These are phyloP conservation scores for Pleurotus djamor DNA, from an alignment of 768 basidiomycete genomes.

Conservation along the genomic window DNA sequence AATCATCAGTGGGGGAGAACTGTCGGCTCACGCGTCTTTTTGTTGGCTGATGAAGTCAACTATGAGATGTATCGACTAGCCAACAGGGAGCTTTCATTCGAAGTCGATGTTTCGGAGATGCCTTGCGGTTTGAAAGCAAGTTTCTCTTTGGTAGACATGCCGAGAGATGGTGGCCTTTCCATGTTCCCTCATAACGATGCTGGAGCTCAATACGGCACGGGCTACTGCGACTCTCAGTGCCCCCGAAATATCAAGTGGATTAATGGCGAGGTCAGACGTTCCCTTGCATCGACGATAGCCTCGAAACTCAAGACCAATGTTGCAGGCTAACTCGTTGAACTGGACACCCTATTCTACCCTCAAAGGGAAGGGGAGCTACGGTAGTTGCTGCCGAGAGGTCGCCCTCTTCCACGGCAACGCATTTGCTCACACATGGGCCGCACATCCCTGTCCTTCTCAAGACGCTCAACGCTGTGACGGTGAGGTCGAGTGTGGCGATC, in stretches of 20 bases:
- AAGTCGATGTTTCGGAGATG: constrained; percentile 56
- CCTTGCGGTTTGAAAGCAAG: constrained; percentile 16
- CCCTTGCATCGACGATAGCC: not conserved
- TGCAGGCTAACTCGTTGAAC: not conserved
- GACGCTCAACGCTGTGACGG: constrained; percentile 32
- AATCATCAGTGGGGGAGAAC: constrained; percentile 9
- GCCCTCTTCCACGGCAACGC: constrained; percentile 45
- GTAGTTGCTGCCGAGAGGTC: constrained; percentile 44
- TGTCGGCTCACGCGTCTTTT: constrained; percentile 9
- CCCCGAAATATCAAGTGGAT: constrained; percentile 45
- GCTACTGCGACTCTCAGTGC: constrained; percentile 28
- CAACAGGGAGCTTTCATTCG: constrained; percentile 62
- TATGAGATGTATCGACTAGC: constrained; percentile 39
- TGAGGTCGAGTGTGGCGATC: not conserved
- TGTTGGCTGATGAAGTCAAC: not conserved
- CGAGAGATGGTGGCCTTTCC: not conserved
- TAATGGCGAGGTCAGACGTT: constrained; percentile 26
- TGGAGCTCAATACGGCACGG: constrained; percentile 24
- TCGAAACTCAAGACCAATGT: not conserved
- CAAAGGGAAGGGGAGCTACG: constrained; percentile 35
- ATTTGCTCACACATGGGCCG: constrained; percentile 34
- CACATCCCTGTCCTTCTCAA: constrained; percentile 30
- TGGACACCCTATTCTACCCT: constrained; percentile 13
- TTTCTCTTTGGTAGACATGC: constrained; percentile 21
- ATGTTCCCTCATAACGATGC: constrained; percentile 17